Conservation (phyloP, 2,329 filamentous ascomycete genomes). For the Aspergillus sp. region DNA sequence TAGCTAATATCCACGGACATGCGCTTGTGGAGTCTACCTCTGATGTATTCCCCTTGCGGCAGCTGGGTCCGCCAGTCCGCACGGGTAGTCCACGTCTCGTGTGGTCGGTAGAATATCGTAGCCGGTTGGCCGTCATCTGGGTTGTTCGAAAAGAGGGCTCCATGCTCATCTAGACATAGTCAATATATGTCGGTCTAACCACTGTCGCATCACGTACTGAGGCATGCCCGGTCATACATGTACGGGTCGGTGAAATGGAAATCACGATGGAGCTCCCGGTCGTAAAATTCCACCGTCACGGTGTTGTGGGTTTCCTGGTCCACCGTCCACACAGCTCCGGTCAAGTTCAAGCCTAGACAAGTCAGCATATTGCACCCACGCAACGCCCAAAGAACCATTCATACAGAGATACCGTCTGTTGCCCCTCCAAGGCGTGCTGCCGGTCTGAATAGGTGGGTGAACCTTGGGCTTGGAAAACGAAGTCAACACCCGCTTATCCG, state of each 20-base stretch:
- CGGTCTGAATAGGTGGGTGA: constrained; percentile 87
- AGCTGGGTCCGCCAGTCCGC: constrained; percentile 86
- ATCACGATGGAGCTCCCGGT: constrained; percentile 85
- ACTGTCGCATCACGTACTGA: constrained; percentile 53
- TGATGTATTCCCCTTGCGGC: constrained; percentile 82
- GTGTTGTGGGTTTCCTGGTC: constrained; percentile 93
- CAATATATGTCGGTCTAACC: constrained; percentile 14
- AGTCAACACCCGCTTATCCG: constrained; percentile 52
- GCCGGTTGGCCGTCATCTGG: constrained; percentile 67
- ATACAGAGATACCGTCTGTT: constrained; percentile 85
- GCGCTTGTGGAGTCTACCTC: constrained; percentile 36
- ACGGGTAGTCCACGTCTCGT: constrained; percentile 92
- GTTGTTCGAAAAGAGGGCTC: constrained; percentile 80
- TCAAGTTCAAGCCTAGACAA: constrained; percentile 67
- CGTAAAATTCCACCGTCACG: constrained; percentile 96
- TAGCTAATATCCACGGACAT: background rate
- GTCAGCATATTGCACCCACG: constrained; percentile 23
- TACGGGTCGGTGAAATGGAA: constrained; percentile 98
- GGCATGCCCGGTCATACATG: constrained; percentile 91
- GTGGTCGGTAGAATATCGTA: constrained; percentile 91
- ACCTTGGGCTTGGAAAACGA: constrained; percentile 61
- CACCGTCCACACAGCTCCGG: constrained; percentile 95
- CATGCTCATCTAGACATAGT: constrained; percentile 62
- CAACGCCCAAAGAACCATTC: constrained; percentile 8
- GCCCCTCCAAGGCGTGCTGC: constrained; percentile 92